Conservation (phyloP, 805 yeast species). For the Sungouiella thailandica region DNA sequence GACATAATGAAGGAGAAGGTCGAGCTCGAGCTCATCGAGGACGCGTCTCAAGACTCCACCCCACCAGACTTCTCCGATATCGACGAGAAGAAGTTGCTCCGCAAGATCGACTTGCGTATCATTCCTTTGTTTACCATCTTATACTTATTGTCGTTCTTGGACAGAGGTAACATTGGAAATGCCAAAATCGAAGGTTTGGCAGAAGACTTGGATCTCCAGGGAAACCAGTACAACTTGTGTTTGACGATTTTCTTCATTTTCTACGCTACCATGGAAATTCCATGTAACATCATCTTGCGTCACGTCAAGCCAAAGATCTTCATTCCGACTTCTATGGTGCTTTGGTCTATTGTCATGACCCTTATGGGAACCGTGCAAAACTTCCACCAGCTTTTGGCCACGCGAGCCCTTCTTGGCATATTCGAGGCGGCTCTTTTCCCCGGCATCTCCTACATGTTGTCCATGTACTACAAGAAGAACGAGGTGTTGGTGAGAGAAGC, state of each 20-base stretch:
- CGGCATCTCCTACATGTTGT: slow-evolving; percentile 64
- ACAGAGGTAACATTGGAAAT: slow-evolving; percentile 78
- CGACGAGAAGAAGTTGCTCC: slow-evolving; percentile 50
- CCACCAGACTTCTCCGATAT: slow-evolving; percentile 21
- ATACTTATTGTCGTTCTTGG: slow-evolving; percentile 73
- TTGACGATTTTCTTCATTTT: slow-evolving; percentile 71
- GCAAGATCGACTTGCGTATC: slow-evolving; percentile 64
- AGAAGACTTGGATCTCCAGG: slow-evolving; percentile 47
- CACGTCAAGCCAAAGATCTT: slow-evolving; percentile 59
- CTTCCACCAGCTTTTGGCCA: slow-evolving; percentile 55
- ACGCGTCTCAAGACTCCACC: too few relatives aligned
- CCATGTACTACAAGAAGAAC: slow-evolving; percentile 57
- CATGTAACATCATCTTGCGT: slow-evolving; percentile 60
- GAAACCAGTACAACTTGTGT: slow-evolving; percentile 59
- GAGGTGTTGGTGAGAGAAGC: slow-evolving; percentile 70
- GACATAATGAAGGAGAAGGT: too few relatives aligned
- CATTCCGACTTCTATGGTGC: slow-evolving; percentile 53
- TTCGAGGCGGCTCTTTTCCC: slow-evolving; percentile 74
- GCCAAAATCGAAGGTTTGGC: slow-evolving; percentile 71
- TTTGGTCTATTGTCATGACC: slow-evolving; percentile 60
- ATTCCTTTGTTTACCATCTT: slow-evolving; percentile 74
- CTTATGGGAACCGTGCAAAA: slow-evolving; percentile 61
- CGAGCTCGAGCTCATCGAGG: too few relatives aligned
- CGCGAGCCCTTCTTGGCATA: slow-evolving; percentile 62
- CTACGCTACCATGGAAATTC: slow-evolving; percentile 57